phyloP scores from a whole-genome alignment of 176 grass and related monocot genomes.

The Paspalum vaginatum region DNA sequence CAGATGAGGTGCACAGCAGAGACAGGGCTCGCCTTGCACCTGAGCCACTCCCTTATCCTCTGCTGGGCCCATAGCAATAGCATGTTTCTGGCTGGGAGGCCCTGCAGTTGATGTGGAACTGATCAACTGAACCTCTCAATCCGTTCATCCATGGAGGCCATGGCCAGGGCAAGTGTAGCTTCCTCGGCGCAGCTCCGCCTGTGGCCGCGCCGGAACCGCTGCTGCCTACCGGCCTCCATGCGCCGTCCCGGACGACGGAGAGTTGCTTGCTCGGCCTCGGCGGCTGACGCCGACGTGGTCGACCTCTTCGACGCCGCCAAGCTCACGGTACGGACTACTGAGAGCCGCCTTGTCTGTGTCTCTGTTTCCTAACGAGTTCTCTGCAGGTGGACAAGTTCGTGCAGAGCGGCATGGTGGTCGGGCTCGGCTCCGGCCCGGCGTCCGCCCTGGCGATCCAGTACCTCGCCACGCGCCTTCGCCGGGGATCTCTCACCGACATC shows the following conservation, averaged over 20 bases:
- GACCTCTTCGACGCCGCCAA: slow-evolving; percentile 69
- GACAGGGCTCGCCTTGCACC: not conserved
- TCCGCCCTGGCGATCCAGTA: slow-evolving; percentile 77
- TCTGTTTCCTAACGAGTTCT: not conserved
- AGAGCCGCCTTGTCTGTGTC: not conserved
- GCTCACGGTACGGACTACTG: slow-evolving; percentile 38
- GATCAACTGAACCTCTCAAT: not conserved
- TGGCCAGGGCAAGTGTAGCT: slow-evolving; percentile 26
- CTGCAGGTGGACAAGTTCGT: slow-evolving; percentile 82
- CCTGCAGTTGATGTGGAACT: not conserved
- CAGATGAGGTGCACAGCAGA: not conserved
- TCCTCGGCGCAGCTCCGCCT: not conserved
- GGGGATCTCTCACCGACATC: slow-evolving; percentile 59
- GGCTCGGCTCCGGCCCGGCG: slow-evolving; percentile 72
- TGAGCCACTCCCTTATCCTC: slow-evolving; percentile 8
- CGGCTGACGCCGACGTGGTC: slow-evolving; percentile 43
- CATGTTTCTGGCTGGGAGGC: not conserved
- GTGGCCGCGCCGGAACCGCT: not conserved
- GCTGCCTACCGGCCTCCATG: not conserved
- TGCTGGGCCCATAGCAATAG: not conserved
- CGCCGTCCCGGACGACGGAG: not conserved
- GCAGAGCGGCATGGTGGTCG: slow-evolving; percentile 81
- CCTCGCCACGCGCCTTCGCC: slow-evolving; percentile 60
- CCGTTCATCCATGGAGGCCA: slow-evolving; percentile 36
- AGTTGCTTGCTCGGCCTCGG: slow-evolving; percentile 32